Evolutionary conservation across 1,284 basidiomycete species (phyloP).

Genomic region (Tilletiopsis washingtonensis): DNA sequence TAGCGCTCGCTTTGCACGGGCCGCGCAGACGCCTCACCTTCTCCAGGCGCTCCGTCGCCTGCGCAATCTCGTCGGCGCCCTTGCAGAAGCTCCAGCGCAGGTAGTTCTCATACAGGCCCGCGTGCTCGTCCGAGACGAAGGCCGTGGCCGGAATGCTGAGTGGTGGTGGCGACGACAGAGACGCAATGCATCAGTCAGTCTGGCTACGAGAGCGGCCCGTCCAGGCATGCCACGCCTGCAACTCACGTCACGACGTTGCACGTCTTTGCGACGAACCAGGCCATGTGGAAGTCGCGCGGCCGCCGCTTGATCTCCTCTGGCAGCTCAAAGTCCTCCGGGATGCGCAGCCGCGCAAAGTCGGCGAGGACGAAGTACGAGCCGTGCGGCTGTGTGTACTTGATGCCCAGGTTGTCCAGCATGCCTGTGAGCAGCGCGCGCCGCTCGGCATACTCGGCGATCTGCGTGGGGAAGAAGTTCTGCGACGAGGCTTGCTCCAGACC

Average conservation of each 20-base stretch:
- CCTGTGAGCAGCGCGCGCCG: slow-evolving; percentile 65
- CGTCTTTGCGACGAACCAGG: slow-evolving; percentile 45
- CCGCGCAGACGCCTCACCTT: too few relatives aligned
- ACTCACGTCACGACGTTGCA: slow-evolving; percentile 34
- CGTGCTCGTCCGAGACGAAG: slow-evolving; percentile 32
- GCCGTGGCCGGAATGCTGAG: slow-evolving; percentile 41
- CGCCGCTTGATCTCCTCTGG: slow-evolving; percentile 67
- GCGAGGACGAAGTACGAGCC: slow-evolving; percentile 48
- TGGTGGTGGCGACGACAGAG: too few relatives aligned
- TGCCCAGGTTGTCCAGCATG: slow-evolving; percentile 73
- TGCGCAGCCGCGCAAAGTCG: slow-evolving; percentile 72
- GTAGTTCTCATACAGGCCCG: slow-evolving; percentile 26
- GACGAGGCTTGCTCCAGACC: slow-evolving; percentile 63
- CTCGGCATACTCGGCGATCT: slow-evolving; percentile 71
- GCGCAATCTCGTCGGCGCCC: slow-evolving; percentile 30
- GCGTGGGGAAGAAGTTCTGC: slow-evolving; percentile 70
- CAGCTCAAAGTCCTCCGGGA: slow-evolving; percentile 77
- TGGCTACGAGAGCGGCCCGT: too few relatives aligned
- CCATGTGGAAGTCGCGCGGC: slow-evolving; percentile 76
- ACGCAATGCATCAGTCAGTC: too few relatives aligned
- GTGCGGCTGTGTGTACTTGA: slow-evolving; percentile 58
- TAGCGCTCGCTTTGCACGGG: too few relatives aligned
- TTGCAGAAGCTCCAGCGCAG: slow-evolving; percentile 44
- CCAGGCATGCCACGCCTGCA: too few relatives aligned
- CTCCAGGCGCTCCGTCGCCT: slow-evolving; percentile 28